A percentile compares a stretch with the other conserved stretches of the same genome.
Conservation (phyloP, 306 rosid species). For the Gillenia trifoliata region DNA sequence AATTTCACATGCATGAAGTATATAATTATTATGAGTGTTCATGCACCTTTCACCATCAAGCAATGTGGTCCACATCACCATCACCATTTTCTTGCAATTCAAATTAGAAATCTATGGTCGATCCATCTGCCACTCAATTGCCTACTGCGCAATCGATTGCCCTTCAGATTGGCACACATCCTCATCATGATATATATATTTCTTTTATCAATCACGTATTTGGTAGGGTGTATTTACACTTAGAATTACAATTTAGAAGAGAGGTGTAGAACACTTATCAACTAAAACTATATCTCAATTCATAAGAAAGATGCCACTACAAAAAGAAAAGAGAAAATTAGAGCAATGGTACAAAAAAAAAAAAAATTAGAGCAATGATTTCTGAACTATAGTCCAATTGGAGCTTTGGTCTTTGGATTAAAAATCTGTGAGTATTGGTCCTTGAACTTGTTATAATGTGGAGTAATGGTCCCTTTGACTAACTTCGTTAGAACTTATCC, state of each 20-base stretch:
- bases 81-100: constrained; percentile 31
- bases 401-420: too few relatives aligned
- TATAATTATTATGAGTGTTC: constrained; percentile 2
- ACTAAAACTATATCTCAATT: neutral
- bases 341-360: too few relatives aligned
- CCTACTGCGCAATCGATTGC: constrained; percentile 47
- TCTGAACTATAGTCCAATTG: too few relatives aligned
- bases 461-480: too few relatives aligned
- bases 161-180: constrained; percentile 39
- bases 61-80: constrained; percentile 56
- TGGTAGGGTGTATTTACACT: neutral
- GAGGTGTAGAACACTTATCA: neutral
- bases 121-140: constrained; percentile 47
- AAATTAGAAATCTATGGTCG: constrained; percentile 33
- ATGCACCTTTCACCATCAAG: constrained; percentile 33
- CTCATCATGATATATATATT: constrained; percentile 19
- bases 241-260: neutral
- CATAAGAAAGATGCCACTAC: neutral
- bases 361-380: too few relatives aligned
- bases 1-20: constrained; percentile 22
- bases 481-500: too few relatives aligned
- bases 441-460: too few relatives aligned
- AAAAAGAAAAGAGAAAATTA: neutral
- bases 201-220: constrained; percentile 8
- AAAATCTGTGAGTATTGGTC: too few relatives aligned